phyloP scores from a whole-genome alignment of 345 rosid species.

The Eucalyptus urophylla region DNA sequence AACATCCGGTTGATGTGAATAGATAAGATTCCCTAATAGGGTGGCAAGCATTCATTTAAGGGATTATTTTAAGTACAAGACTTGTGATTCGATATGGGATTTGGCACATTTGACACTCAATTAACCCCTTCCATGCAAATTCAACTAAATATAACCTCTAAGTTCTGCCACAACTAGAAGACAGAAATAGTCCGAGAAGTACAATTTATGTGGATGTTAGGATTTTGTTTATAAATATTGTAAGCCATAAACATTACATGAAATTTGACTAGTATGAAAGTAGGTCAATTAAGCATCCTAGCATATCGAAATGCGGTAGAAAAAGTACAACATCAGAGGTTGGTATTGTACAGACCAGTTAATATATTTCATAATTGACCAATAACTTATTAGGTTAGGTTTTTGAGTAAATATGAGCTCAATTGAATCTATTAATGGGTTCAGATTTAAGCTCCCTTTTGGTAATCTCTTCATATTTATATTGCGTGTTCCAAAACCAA shows the following conservation, averaged over 20 bases:
- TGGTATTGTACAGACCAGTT: not conserved
- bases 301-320: not conserved
- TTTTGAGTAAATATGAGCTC: not conserved
- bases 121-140: not conserved
- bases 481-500: not conserved
- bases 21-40: not conserved
- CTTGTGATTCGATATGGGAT: not conserved
- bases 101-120: not conserved
- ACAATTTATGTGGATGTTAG: not conserved
- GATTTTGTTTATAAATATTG: not conserved
- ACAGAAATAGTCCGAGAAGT: not conserved
- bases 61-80: not conserved
- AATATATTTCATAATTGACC: not conserved
- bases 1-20: not conserved
- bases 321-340: not conserved
- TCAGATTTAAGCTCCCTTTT: accelerated
- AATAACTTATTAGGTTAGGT: not conserved
- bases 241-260: not conserved
- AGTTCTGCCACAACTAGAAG: not conserved
- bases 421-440: not conserved
- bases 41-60: not conserved
- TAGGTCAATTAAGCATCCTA: not conserved
- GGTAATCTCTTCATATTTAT: not conserved
- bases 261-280: not conserved
- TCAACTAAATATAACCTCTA: not conserved